Evolutionary conservation across 2,329 filamentous ascomycete species (phyloP).

Genomic region (Fonsecaea monophora): DNA sequence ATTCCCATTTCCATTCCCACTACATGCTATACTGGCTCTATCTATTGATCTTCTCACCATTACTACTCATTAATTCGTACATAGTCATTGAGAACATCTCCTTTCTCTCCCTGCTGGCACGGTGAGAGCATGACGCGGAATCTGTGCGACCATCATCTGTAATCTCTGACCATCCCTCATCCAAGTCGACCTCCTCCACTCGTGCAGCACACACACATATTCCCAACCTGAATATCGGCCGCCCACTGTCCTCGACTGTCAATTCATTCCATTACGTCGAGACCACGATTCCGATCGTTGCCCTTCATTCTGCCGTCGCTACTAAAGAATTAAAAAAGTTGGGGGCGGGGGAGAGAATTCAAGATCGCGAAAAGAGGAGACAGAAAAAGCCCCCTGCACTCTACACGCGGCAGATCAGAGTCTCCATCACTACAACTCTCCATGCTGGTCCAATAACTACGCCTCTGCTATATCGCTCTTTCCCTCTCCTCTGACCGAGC

Average conservation of each 20-base stretch:
- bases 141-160: conserved; percentile 33
- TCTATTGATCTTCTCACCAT: conserved; percentile 20
- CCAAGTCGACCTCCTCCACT: conserved; percentile 13
- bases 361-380: conserved; percentile 20
- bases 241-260: conserved; percentile 3
- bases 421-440: conserved; percentile 11
- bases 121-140: conserved; percentile 33
- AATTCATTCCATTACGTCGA: background rate
- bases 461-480: conserved; percentile 18
- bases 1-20: conserved; percentile 12
- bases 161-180: conserved; percentile 30
- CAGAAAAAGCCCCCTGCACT: conserved; percentile 18
- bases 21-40: conserved; percentile 8
- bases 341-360: conserved; percentile 8
- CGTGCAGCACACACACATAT: conserved; percentile 14
- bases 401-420: conserved; percentile 2
- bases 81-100: conserved; percentile 21
- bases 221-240: conserved; percentile 16
- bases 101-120: conserved; percentile 35
- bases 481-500: conserved; percentile 42
- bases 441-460: conserved; percentile 32
- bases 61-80: conserved; percentile 20
- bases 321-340: background rate
- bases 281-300: background rate
- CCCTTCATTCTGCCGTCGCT: conserved; percentile 1